These are phyloP conservation scores for Pythium guiyangense DNA, from an alignment of 352 stramenopile species.

Conservation along the genomic window DNA sequence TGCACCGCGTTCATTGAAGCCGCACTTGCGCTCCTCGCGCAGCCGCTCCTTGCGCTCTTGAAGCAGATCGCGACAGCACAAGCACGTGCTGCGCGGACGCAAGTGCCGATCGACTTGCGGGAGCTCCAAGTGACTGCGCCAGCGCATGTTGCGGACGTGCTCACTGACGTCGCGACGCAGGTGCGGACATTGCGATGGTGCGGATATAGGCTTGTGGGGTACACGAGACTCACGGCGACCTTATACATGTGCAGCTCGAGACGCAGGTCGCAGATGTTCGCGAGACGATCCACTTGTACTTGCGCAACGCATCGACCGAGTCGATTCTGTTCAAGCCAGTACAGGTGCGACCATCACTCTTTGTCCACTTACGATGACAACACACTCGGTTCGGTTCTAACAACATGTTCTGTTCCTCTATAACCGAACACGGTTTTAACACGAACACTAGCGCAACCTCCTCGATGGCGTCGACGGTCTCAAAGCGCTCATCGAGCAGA, in stretches of 20 bases:
- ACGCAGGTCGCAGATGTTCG: conserved; percentile 35
- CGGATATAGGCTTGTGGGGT: too few species aligned
- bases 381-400: neutral
- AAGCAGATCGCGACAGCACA: conserved; percentile 59
- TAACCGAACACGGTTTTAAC: neutral
- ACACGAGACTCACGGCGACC: too few species aligned
- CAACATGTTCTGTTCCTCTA: neutral
- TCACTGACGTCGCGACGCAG: conserved; percentile 34
- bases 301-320: conserved; percentile 78
- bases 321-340: conserved; percentile 82
- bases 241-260: conserved; percentile 17
- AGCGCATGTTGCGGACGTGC: conserved; percentile 34
- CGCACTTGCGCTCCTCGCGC: conserved; percentile 54
- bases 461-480: conserved; percentile 61
- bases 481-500: conserved; percentile 53
- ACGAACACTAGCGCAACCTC: conserved; percentile 46
- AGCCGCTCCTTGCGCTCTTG: conserved; percentile 51
- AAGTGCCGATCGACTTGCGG: conserved; percentile 31
- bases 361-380: too few species aligned
- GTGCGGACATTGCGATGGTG: neutral
- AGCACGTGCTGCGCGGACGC: conserved; percentile 24
- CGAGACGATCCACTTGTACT: conserved; percentile 64
- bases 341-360: conserved; percentile 30
- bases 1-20: conserved; percentile 78
- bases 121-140: conserved; percentile 42